Evolutionary conservation across 148 eudicot genomes (phyloP).

Genomic region (Cornus controversa): DNA sequence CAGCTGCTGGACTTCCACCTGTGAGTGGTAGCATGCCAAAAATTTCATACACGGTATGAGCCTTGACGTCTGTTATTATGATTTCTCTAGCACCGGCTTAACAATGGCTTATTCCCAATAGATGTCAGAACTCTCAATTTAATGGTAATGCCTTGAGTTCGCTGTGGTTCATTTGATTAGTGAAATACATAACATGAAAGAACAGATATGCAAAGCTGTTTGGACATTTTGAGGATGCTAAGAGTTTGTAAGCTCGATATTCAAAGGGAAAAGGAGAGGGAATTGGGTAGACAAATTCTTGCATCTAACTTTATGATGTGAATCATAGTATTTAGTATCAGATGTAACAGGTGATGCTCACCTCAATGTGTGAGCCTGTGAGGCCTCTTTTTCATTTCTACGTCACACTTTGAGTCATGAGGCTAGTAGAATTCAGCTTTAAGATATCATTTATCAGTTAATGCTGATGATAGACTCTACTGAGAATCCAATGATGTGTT

Average conservation of each 20-base stretch:
- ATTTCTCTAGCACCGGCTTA: neutral
- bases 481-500: neutral
- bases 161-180: neutral
- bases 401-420: neutral
- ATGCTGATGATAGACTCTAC: neutral
- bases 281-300: neutral
- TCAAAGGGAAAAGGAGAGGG: neutral
- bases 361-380: no score
- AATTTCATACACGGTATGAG: slow-evolving; percentile 19
- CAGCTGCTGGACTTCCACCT: slow-evolving; percentile 13
- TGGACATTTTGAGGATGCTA: neutral
- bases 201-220: neutral
- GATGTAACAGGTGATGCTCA: neutral
- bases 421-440: neutral
- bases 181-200: neutral
- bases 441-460: no score
- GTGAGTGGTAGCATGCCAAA: slow-evolving; percentile 23
- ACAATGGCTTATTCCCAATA: neutral
- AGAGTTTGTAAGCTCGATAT: neutral
- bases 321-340: neutral
- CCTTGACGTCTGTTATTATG: neutral
- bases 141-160: neutral
- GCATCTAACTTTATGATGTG: no score
- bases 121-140: neutral
- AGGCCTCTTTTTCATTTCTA: no score